These are phyloP conservation scores for Talaromyces rugulosus DNA, from an alignment of 2,329 filamentous ascomycete species.

Conservation along the genomic window DNA sequence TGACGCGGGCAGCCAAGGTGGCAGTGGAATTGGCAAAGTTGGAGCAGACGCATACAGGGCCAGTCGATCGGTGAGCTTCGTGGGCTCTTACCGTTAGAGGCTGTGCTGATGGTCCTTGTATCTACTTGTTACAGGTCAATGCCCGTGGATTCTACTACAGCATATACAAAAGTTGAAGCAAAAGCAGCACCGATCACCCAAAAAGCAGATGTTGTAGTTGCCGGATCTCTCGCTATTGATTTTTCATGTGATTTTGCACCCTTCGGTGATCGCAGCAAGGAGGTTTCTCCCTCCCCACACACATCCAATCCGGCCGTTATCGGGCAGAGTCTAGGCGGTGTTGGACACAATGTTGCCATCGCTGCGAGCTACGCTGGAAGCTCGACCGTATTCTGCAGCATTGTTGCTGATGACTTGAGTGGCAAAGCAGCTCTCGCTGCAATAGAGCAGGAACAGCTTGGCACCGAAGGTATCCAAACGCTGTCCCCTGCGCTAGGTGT, in stretches of 20 bases:
- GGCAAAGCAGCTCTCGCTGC: slow-evolving; percentile 68
- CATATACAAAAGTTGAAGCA: slow-evolving; percentile 16
- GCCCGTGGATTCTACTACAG: slow-evolving; percentile 23
- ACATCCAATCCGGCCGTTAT: slow-evolving; percentile 86
- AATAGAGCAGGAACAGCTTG: slow-evolving; percentile 56
- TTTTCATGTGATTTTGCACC: slow-evolving; percentile 74
- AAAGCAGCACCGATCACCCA: slow-evolving; percentile 12
- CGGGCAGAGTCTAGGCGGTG: slow-evolving; percentile 79
- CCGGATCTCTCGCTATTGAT: slow-evolving; percentile 86
- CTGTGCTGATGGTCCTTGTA: slow-evolving; percentile 31
- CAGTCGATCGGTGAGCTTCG: slow-evolving; percentile 36
- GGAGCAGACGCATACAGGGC: slow-evolving; percentile 34
- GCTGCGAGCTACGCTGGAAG: slow-evolving; percentile 69
- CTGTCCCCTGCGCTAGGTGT: slow-evolving; percentile 50
- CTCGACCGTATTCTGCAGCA: slow-evolving; percentile 69
- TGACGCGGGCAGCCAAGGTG: slow-evolving; percentile 60
- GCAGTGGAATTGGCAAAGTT: slow-evolving; percentile 59
- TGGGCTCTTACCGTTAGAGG: slow-evolving; percentile 20
- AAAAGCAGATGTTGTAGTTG: slow-evolving; percentile 69
- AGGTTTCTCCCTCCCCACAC: slow-evolving; percentile 48
- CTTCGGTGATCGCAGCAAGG: slow-evolving; percentile 30
- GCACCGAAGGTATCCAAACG: slow-evolving; percentile 61
- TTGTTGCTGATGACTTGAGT: slow-evolving; percentile 74
- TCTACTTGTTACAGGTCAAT: slow-evolving; percentile 32
- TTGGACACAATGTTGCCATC: slow-evolving; percentile 85